phyloP scores from a whole-genome alignment of 1,284 basidiomycete genomes.

The Kalmanozyma brasiliensis region DNA sequence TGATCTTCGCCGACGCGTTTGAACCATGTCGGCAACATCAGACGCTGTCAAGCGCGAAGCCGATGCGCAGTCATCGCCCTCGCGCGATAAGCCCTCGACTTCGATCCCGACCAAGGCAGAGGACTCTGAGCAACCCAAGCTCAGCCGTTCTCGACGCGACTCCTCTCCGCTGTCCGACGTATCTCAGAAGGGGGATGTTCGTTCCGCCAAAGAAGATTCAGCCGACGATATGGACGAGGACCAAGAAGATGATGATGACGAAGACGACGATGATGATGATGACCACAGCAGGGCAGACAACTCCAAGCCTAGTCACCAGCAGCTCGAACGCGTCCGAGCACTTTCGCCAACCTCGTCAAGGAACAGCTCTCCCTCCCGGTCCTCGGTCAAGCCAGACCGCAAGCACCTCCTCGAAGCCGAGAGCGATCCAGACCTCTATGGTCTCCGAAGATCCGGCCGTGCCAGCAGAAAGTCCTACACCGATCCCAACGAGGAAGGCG shows the following conservation, averaged over 20 bases:
- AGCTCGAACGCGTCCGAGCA: slow-evolving; percentile 37
- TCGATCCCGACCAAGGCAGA: slow-evolving; percentile 13
- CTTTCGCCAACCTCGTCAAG: slow-evolving; percentile 31
- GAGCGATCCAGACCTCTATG: slow-evolving; percentile 67
- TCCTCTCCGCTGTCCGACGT: slow-evolving; percentile 43
- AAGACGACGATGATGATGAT: slow-evolving; percentile 5
- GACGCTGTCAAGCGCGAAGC: slow-evolving; percentile 22
- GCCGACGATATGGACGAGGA: neutral
- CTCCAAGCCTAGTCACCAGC: slow-evolving; percentile 27
- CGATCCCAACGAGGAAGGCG: slow-evolving; percentile 44
- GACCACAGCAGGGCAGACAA: slow-evolving; percentile 13
- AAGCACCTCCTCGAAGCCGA: slow-evolving; percentile 55
- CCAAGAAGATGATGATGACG: slow-evolving; percentile 10
- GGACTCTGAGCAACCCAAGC: slow-evolving; percentile 14
- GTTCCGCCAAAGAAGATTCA: slow-evolving; percentile 7
- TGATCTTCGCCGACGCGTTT: too few species aligned
- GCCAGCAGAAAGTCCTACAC: slow-evolving; percentile 53
- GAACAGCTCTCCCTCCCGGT: slow-evolving; percentile 38
- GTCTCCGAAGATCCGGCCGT: slow-evolving; percentile 68
- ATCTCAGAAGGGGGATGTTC: slow-evolving; percentile 17
- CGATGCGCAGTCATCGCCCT: slow-evolving; percentile 12
- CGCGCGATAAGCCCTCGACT: slow-evolving; percentile 4
- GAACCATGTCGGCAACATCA: slow-evolving; percentile 7
- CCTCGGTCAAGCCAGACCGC: slow-evolving; percentile 46
- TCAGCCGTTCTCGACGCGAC: slow-evolving; percentile 30